Base-by-base conservation (phyloP, 495 filamentous ascomycete species). In the Hypoxylon rickii region DNA sequence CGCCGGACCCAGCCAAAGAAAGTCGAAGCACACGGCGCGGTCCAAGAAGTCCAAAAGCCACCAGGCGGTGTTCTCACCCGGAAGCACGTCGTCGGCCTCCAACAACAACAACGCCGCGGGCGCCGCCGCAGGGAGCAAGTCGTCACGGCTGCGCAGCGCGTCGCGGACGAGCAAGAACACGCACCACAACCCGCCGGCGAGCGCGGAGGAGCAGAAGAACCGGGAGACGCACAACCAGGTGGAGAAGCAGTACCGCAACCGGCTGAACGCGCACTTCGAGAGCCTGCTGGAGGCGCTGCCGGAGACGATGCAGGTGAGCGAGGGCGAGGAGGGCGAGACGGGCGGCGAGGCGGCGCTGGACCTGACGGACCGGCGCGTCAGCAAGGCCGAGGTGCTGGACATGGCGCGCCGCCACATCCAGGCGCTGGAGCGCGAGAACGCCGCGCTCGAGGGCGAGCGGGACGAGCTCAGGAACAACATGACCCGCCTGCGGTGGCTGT, bases 211-310 rank as follows among this genome's bases (percentile, higher is more conserved):
- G 58, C 69, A 69, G 8, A 73, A 70, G 49, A 70, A 61, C 42
- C 68, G 74, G 24, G 68, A 72, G 50, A 73, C 73, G 7, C 76
- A 78, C 39, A 78, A 79, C 52, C 60, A 74, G 19, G 75, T 77
- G 4, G 76, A 79, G 65, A 77, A 77, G 53, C 68, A 78, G 53
- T 79, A 79, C 57, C 73, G 76, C n/a, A 75, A 72, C 53, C 44
- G 75, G 15, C 70, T 79, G 12, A 79, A 79, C 41, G 57, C 64
- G 2, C 70, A 77, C 55, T 79, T 76, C 55, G 74, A 79, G 45
- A 73, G 54, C 26, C 66, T 79, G 17, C 62, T 79, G 12, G 63
- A 69, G 18, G 65, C 68, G 0, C 69, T 79, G 1, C 76, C 76
- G 0, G 68, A 74, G n/a, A 63, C 55, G 5, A 61, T 73, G 61